Percentiles rank a stretch among this genome's conserved stretches.
Conservation (phyloP, 345 rosid species). For the Citrus mangshanensis region DNA sequence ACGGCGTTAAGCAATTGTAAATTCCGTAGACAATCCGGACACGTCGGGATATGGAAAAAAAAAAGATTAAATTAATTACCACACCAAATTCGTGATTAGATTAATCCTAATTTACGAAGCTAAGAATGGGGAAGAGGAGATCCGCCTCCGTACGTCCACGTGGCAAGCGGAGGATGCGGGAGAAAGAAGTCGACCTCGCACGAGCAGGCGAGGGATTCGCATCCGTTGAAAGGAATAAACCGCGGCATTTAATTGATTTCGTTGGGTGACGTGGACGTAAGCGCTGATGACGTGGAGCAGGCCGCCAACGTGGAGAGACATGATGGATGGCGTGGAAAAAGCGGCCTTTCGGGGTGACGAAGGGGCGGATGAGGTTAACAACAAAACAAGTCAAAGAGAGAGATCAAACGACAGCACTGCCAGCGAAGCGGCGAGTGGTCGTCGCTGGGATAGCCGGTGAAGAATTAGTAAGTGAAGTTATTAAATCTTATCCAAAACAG, state of each 20-base stretch:
- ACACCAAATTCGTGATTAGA: background rate
- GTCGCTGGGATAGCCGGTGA: constrained; percentile 16
- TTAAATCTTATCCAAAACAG: constrained; percentile 9
- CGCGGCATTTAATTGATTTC: background rate
- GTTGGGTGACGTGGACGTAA: too few relatives aligned
- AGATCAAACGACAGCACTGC: background rate
- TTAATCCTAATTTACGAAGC: background rate
- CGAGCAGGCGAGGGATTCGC: constrained; percentile 9
- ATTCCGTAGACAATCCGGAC: background rate
- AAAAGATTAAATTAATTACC: background rate
- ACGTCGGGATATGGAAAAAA: background rate
- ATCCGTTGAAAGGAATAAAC: constrained; percentile 12
- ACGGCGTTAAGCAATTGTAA: background rate
- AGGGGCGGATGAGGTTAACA: constrained; percentile 10
- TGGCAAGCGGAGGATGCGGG: background rate
- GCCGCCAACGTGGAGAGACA: constrained; percentile 22
- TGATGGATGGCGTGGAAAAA: constrained; percentile 11
- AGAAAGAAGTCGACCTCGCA: background rate
- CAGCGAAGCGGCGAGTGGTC: constrained; percentile 40
- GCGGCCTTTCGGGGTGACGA: constrained; percentile 24
- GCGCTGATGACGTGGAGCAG: background rate
- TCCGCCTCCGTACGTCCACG: background rate
- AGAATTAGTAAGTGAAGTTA: background rate
- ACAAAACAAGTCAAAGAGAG: background rate
- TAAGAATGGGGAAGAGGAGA: background rate